Base-by-base conservation (phyloP, 225 moss, liverwort and hornwort species). In the Climacium dendroides region DNA sequence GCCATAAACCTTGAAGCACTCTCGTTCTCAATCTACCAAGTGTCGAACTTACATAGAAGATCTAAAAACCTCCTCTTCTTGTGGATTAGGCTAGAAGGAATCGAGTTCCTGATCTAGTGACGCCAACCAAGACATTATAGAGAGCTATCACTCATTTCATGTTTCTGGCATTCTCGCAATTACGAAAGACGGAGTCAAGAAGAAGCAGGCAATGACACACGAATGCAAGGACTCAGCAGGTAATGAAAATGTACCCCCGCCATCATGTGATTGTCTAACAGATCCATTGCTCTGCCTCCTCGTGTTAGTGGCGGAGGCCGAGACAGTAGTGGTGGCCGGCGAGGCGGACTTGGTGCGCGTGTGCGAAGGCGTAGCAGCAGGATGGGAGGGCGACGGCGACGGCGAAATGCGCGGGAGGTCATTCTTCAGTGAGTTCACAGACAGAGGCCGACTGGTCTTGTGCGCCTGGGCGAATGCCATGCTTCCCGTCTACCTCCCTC, bases 391-490 rank as follows among this genome's bases (percentile, higher is more conserved):
- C 54, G 94, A 89, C 62, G 90, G 89, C 73, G 91, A 91, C 45
- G 87, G 92, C 79, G 86, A 94, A 80, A 82, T 89, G 87, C 92
- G 94, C 86, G 71, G 59, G 43, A 64, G 52, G 53, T 87, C 69
- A 83, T 72, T 92, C 88, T 92, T 90, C 58, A 88, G 78, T 17
- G 93, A 93, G 87, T 90, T 93, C 88, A 91, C 91, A 45, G 98
- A 97, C 83, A 97, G 90, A 34, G 96, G 96, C 85, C 97, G 92
- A 82, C 75, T 57, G 65, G 91, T 98, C 91, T 95, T 98, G 55
- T 96, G 95, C 87, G 91, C 93, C 91, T 97, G 95, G 47, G 97
- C 95, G 91, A 98, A 98, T 94, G 98, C 98, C 98, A 98, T 98
- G 54, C 87, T 84, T 78, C 76, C 78, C 63, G 81, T 82, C 87